Evolutionary conservation across 805 yeast species (phyloP), one percentile per base, ranked within the genome.

Genomic region (Teunomyces stri): DNA sequence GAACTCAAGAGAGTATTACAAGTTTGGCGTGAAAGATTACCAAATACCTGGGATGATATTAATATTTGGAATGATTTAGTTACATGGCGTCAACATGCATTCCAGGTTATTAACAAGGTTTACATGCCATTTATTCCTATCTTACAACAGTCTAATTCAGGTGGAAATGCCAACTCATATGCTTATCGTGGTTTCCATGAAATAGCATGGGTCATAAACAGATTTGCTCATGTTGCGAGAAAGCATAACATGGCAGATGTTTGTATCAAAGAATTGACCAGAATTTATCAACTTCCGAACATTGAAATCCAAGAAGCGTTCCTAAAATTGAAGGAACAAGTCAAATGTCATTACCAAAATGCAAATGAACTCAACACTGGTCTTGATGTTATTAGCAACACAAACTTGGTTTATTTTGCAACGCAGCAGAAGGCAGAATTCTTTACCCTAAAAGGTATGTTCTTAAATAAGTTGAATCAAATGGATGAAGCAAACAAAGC

Each of bases 291-390:
- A 2, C 72, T 94, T 52, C 99, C 99, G 15, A 94, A 94, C 60
- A 94, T 94, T 63, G 99, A 94, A 70, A 94, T 94, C 51, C 99
- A 92, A 66, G 99, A 94, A 61, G 99, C 99, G 0, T 94, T 94
- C 70, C 71, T 94, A 70, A 94, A 94, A 64, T 75, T 94, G 56
- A 81, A 97, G 49, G 99, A 94, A 64, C 99, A 94, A 66, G 98
- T 97, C 2, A 91, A 94, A 64, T 94, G 99, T 57, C 97, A 94
- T 62, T 90, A 91, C 64, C 96, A 89, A 68, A 92, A 89, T 62
- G 85, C 88, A 27, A 82, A 85, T 51, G 99, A 94, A 65, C 70
- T 92, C 53, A 87, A 90, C 48, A 94, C 98, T 18, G 99, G 99
- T 21, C 72, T 94, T 39, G 99, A 94, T 67, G 99, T 94, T 9